Base-by-base conservation (phyloP, 805 yeast genomes). In the Wickerhamiella australiensis region DNA sequence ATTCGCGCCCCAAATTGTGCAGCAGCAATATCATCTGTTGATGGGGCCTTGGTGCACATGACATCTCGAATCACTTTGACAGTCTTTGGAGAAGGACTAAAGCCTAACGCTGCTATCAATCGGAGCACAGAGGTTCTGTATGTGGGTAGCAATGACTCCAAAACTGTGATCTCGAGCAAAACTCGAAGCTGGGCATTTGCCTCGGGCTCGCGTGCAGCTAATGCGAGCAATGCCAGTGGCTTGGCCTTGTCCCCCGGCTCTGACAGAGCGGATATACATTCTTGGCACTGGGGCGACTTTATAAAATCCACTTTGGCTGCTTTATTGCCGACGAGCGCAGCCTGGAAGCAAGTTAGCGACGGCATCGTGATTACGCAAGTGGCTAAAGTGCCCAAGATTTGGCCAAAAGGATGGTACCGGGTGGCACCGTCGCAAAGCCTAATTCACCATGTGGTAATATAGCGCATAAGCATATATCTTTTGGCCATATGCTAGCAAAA, bases 141-240 rank as follows among this genome's bases (percentile, higher is more conserved):
- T 3, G 3, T 5, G 2, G 26, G n/a, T 6, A 45, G 8, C 3
- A 33, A n/a, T 15, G 13, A 1, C 2, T 45, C 47, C 20, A 45
- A 26, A 3, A 25, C 11, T 3, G 15, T 3, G 5, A 7, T 7
- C 8, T 8, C 11, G 35, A 17, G 7, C 5, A 3, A 13, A 25
- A n/a, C 8, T 12, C 35, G 11, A 3, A 45, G 40, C 9, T 33
- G 33, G 7, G 9, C 9, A 5, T 38, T 38, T 12, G 35, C 47
- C 15, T n/a, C 35, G 7, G 47, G 47, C 18, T 45, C 47, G 23
- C 47, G 47, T 8, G 47, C 40, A 9, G 47, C 47, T 4, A 45
- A 26, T 15, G 47, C 26, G 13, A 45, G 25, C 4, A 35, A 13
- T 8, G 27, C 38, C 13, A 45, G 41, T 5, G 47, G 4, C 5